Evolutionary conservation across 116 monocot species (phyloP).

Genomic region (Trichopus zeylanicus): DNA sequence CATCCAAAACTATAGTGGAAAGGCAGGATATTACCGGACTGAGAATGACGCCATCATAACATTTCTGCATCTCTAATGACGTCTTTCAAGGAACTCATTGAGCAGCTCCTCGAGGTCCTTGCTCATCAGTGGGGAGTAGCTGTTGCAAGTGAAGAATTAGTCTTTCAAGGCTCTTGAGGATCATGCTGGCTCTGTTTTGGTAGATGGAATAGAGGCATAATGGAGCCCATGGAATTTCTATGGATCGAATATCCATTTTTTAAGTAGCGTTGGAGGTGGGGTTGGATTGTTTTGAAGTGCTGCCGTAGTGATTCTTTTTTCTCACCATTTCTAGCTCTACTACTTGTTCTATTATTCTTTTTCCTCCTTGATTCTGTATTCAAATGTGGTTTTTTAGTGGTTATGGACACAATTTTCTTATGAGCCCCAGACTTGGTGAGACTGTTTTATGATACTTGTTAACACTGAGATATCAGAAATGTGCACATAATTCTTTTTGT

Average conservation of each 20-base stretch:
- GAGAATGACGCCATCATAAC: neutral
- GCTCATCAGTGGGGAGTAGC: neutral
- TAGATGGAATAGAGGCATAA: neutral
- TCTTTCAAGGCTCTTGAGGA: neutral
- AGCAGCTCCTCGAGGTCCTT: neutral
- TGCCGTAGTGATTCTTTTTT: neutral
- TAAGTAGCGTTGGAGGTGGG: neutral
- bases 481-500: conserved; percentile 27
- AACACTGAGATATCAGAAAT: conserved; percentile 23
- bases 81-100: neutral
- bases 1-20: neutral
- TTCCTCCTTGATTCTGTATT: neutral
- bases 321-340: neutral
- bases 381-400: conserved; percentile 2
- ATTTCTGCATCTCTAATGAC: neutral
- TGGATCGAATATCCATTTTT: neutral
- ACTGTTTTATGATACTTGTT: conserved; percentile 15
- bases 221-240: neutral
- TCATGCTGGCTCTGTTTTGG: neutral
- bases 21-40: neutral
- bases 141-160: neutral
- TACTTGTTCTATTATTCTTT: neutral
- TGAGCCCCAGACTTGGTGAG: conserved; percentile 11
- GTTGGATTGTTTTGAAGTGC: conserved; percentile 4
- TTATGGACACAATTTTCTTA: conserved; percentile 9